Evolutionary conservation across 192 early-diverging fungal genomes (phyloP), one percentile per base, ranked within the genome.

Genomic region (Coemansia guatemalensis): DNA sequence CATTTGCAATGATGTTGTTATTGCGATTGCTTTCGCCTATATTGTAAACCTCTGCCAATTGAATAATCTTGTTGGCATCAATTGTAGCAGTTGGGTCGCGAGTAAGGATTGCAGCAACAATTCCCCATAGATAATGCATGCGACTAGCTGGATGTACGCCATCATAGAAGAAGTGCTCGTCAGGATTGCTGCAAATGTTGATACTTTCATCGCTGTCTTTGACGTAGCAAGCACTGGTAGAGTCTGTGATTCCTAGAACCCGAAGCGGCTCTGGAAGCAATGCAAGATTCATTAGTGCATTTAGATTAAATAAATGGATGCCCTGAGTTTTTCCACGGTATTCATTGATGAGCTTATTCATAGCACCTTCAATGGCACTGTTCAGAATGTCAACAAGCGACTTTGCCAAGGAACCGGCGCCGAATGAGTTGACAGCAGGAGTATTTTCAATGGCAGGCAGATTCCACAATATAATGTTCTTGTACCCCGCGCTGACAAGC

Each of bases 61-160:
- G 53, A 11, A 79, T 55, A 7, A 55, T 50, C 49, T 66, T 63
- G 26, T 49, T 57, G 6, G 56, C 26, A 21, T 71, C 68, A 29
- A 80, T 58, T 17, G 35, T 53, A 17, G 71, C 50, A 9, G 54
- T 60, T 4, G 71, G 71, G 47, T 74, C 32, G 44, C 61, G 68
- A 22, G 71, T 73, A 24, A 73, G 68, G 7, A 66, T 39, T 5
- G 78, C 69, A 27, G 78, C 78, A 48, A 48, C 66, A 39, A 60
- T 22, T 7, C 78, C 78, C 72, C 73, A 74, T 20, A 75, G 54
- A 30, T 81, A 81, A 55, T 81, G 78, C 65, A 81, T 64, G 20
- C 78, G 78, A 52, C 73, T 63, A 18, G 78, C 68, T 0, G 78
- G 78, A 25, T 81, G 78, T 17, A 75, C 48, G 32, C 44, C 32